Base-by-base conservation (phyloP, 108 stramenopile genomes). In the Nitzschia sp. region DNA sequence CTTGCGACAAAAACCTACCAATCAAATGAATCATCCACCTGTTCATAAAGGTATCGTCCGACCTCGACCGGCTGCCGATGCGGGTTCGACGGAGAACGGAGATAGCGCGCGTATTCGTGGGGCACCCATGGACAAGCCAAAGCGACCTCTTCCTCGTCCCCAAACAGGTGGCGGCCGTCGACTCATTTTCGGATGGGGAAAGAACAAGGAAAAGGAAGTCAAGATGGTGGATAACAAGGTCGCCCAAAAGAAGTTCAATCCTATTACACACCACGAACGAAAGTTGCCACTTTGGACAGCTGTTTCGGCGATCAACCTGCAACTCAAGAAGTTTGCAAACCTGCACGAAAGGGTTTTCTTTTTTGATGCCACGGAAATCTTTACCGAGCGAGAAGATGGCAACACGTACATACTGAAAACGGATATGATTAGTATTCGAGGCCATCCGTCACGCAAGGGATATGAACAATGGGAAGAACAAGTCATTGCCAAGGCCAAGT, bases 211-310 rank as follows among this genome's bases (percentile, higher is more conserved):
- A 1, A 57, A 64, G 11, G 30, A 57, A 24, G 66, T 72, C 38
- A 28, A 28, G 1, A 62, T 64, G 47, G 34, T 36, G 13, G 59
- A 36, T 31, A 27, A 74, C 25, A 56, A 53, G 42, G 56, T 46
- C 35, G 63, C 54, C 9, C 66, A 80, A 19, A 59, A 72, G 32
- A 65, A 65, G 26, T 70, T 59, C 49, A 75, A 71, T 42, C 59
- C 70, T 18, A 25, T 70, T 2, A 65, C 76, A 2, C 56, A 64
- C 31, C 46, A 27, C 31, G 51, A 68, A 48, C 46, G 27, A 45
- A 76, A 77, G 47, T 56, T 88, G 47, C 92, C 92, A 25, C 68
- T 94, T 4, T 94, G 89, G 89, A 87, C 88, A 19, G 80, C 90
- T 15, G 81, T 94, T 23, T 68, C 76, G 48, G 74, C 81, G 27